A percentile compares a stretch with the other conserved stretches of the same genome.
phyloP scores from a whole-genome alignment of 1,139 yeast genomes.

The Lodderomyces metapsilosis region DNA sequence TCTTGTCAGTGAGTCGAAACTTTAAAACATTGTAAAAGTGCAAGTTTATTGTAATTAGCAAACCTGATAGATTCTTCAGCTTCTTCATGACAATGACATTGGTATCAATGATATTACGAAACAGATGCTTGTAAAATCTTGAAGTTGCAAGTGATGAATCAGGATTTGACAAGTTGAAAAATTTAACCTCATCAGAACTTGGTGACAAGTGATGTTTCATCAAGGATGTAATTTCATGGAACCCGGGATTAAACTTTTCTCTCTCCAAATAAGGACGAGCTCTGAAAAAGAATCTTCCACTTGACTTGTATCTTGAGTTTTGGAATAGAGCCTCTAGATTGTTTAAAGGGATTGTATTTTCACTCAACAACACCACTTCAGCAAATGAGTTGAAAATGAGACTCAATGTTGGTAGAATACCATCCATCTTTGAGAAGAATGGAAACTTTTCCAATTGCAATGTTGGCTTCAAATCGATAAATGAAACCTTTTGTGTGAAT shows the following conservation, averaged over 20 bases:
- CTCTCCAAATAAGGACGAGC: constrained; percentile 22
- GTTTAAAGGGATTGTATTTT: constrained; percentile 28
- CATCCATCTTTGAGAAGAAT: background rate
- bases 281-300: constrained; percentile 32
- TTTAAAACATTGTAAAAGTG: constrained; percentile 25
- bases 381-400: constrained; percentile 33
- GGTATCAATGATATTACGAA: constrained; percentile 30
- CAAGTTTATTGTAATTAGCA: constrained; percentile 27
- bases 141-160: background rate
- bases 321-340: constrained; percentile 20
- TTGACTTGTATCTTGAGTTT: constrained; percentile 18
- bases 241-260: constrained; percentile 27
- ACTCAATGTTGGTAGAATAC: constrained; percentile 16
- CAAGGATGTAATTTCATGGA: constrained; percentile 29
- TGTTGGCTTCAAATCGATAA: constrained; percentile 4
- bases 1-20: constrained; percentile 20
- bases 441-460: background rate
- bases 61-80: constrained; percentile 25
- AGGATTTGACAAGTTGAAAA: constrained; percentile 20
- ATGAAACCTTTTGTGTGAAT: constrained; percentile 9
- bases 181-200: constrained; percentile 17
- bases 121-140: background rate
- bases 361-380: constrained; percentile 26
- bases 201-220: constrained; percentile 26
- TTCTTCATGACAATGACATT: constrained; percentile 30